A percentile compares a stretch with the other conserved stretches of the same genome.
These are phyloP conservation scores for Hevea brasiliensis DNA, from an alignment of 345 rosid species.

Conservation along the genomic window DNA sequence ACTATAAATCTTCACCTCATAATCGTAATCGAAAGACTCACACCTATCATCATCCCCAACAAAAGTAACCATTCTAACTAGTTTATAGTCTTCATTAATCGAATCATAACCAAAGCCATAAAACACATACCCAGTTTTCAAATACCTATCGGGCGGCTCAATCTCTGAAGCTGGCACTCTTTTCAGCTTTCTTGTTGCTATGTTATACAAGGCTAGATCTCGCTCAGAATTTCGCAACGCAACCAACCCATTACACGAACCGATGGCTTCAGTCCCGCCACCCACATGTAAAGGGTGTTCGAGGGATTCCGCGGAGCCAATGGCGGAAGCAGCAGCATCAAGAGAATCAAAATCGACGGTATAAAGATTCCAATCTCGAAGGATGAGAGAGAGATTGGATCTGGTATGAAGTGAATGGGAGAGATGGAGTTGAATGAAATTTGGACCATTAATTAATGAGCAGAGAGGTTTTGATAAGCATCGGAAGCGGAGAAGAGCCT, in stretches of 20 bases:
- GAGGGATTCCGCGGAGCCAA: constrained; percentile 4
- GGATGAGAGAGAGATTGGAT: constrained; percentile 32
- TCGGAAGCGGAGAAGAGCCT: constrained; percentile 41
- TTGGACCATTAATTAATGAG: constrained; percentile 25
- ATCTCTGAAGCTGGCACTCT: constrained; percentile 24
- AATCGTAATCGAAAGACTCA: constrained; percentile 7
- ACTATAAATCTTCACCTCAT: constrained; percentile 42
- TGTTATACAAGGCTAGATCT: constrained; percentile 37
- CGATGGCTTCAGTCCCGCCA: constrained; percentile 34
- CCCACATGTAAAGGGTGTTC: constrained; percentile 35
- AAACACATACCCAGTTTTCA: constrained; percentile 26
- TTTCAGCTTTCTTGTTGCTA: constrained; percentile 29
- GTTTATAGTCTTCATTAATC: constrained; percentile 32
- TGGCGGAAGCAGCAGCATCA: background rate
- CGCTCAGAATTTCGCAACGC: constrained; percentile 35
- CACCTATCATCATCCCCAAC: constrained; percentile 17
- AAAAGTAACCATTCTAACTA: constrained; percentile 39
- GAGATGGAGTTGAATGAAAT: constrained; percentile 34
- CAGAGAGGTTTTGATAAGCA: constrained; percentile 30
- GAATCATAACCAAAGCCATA: constrained; percentile 50
- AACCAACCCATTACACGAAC: constrained; percentile 46
- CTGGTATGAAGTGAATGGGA: constrained; percentile 21
- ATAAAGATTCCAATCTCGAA: constrained; percentile 26
- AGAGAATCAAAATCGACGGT: constrained; percentile 30
- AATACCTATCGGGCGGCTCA: constrained; percentile 7